Evolutionary conservation across 345 rosid genomes (phyloP), one percentile per base, ranked within the genome.

Genomic region (Eucalyptus microcorys): DNA sequence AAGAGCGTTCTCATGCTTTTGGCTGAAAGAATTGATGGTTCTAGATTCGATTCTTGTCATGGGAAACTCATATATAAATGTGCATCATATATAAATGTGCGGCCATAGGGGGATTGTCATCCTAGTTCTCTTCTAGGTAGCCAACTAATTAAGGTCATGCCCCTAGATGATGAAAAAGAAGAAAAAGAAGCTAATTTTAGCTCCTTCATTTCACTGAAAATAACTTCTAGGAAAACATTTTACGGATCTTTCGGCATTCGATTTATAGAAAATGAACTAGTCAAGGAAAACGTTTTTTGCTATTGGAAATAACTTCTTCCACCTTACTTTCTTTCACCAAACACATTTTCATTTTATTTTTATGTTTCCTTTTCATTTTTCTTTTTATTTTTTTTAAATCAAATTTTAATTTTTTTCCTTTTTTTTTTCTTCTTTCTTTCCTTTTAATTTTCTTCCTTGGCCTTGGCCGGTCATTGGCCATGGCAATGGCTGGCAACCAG

Each of bases 241-340:
- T 52, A 0, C 0, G 5, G 4, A 1, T 17, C 2, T 19, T 17
- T 52, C 0, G 1, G 0, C 5, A 0, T 52, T 52, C 10, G 0
- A 19, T 52, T 21, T 2, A 52, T 2, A 52, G 0, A 52, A 19
- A 52, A 52, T 52, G 10, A 52, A 52, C 4, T 19, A 0, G 2
- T 52, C 0, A 19, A 48, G 53, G 0, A 50, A 17, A 50, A 50
- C 0, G 4, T 1, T 7, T 50, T 50, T 0, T 7, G 0, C 55
- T 7, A 50, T 50, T 50, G 9, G 0, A 50, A 50, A 17, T 50
- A 50, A 17, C 55, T 50, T 50, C 22, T 50, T 17, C 22, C 22
- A 50, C 55, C 22, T 17, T 50, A 50, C 1, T 50, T 45, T 45
- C 11, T 45, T 50, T 17, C 55, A 17, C 0, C 55, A 50, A 50